phyloP scores from a whole-genome alignment of 371 early-diverging fungal species.

The Zychaea mexicana region DNA sequence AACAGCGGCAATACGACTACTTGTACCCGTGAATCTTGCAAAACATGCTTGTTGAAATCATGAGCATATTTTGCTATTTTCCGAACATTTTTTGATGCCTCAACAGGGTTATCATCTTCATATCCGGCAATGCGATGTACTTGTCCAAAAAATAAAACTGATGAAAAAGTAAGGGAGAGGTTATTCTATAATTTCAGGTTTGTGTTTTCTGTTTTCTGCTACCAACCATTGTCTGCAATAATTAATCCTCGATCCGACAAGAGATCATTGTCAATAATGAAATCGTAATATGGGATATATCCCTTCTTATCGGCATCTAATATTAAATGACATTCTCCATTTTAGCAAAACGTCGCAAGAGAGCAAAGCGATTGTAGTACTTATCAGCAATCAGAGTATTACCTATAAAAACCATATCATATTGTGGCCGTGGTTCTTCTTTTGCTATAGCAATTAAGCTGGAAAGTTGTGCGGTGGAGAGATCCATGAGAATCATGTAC shows the following conservation, averaged over 20 bases:
- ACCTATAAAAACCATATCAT: slow-evolving; percentile 63
- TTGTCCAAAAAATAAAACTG: slow-evolving; percentile 44
- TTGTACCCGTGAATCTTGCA: slow-evolving; percentile 62
- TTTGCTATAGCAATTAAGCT: slow-evolving; percentile 31
- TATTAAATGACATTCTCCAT: background rate
- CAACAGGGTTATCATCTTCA: background rate
- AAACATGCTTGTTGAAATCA: slow-evolving; percentile 66
- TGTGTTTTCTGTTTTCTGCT: background rate
- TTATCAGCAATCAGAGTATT: too few species aligned
- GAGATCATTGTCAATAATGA: slow-evolving; percentile 50
- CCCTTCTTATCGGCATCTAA: slow-evolving; percentile 67
- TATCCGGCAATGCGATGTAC: slow-evolving; percentile 38
- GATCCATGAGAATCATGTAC: background rate
- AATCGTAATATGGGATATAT: slow-evolving; percentile 56
- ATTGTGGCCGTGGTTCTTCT: slow-evolving; percentile 18
- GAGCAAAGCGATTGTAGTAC: too few species aligned
- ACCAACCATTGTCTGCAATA: slow-evolving; percentile 59
- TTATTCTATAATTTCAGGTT: background rate
- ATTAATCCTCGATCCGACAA: slow-evolving; percentile 54
- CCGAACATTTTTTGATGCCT: slow-evolving; percentile 29
- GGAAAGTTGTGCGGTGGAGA: background rate
- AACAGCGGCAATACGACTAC: slow-evolving; percentile 64
- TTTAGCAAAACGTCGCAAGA: too few species aligned
- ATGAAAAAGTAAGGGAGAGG: background rate
- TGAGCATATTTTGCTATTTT: slow-evolving; percentile 49